Conservation (phyloP, 768 basidiomycete species). For the Amanita muscaria region DNA sequence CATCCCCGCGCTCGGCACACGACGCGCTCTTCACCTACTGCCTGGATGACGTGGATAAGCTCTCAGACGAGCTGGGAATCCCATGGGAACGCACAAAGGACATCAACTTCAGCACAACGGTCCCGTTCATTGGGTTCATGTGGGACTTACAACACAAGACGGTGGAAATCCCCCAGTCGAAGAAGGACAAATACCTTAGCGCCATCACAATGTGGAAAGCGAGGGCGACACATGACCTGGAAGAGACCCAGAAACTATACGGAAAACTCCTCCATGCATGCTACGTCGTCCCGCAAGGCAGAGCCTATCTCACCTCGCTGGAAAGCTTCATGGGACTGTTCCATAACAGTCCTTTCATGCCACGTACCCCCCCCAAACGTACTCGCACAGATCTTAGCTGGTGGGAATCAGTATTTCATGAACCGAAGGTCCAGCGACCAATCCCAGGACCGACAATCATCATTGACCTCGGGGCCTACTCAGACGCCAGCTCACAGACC, state of each 20-base stretch:
- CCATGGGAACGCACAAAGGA: conserved; percentile 25
- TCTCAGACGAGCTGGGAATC: conserved; percentile 22
- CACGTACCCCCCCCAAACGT: too few relatives aligned
- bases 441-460: conserved; percentile 11
- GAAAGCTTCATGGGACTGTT: conserved; percentile 29
- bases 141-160: neutral
- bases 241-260: conserved; percentile 23
- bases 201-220: conserved; percentile 12
- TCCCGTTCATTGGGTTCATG: conserved; percentile 16
- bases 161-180: neutral
- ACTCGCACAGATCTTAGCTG: too few relatives aligned
- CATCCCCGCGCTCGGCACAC: neutral
- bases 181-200: neutral
- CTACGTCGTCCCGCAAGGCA: conserved; percentile 17
- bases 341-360: too few relatives aligned
- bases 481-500: conserved; percentile 25
- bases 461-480: conserved; percentile 23
- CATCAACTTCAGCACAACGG: conserved; percentile 11
- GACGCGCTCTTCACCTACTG: conserved; percentile 11
- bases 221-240: conserved; percentile 14
- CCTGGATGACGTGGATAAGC: conserved; percentile 22
- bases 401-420: too few relatives aligned
- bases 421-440: neutral
- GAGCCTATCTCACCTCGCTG: conserved; percentile 27
- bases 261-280: conserved; percentile 26